These are phyloP conservation scores for Phialemonium atrogriseum DNA, from an alignment of 2,329 filamentous ascomycete species.

Conservation along the genomic window DNA sequence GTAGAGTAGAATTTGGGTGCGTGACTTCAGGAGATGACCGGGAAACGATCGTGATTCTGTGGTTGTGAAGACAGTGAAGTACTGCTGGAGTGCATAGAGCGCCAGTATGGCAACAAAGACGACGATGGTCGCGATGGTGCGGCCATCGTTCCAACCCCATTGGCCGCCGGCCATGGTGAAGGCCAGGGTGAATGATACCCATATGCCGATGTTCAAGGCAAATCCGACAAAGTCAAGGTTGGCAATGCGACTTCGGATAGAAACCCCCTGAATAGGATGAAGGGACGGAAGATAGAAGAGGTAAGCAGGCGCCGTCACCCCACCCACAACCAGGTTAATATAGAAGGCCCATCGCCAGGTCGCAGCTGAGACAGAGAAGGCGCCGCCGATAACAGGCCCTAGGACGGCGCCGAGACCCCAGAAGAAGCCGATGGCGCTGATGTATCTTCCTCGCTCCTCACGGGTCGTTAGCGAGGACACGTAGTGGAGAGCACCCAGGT, in stretches of 20 bases:
- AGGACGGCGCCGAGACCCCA: constrained; percentile 30
- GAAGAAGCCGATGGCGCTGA: constrained; percentile 17
- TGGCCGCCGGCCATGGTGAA: constrained; percentile 38
- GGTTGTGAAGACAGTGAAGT: constrained; percentile 29
- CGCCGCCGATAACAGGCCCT: constrained; percentile 27
- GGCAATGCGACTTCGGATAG: constrained; percentile 1
- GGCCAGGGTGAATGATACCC: constrained; percentile 32
- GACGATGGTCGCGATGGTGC: constrained; percentile 36
- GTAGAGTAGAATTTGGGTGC: constrained; percentile 32
- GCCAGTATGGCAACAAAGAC: constrained; percentile 31
- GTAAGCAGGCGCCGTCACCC: neutral
- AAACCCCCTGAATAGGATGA: neutral
- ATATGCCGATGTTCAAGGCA: constrained; percentile 30
- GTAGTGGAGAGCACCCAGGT: constrained; percentile 19
- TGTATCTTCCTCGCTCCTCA: constrained; percentile 22
- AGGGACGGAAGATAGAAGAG: neutral
- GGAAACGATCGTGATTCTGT: constrained; percentile 33
- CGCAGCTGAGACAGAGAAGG: constrained; percentile 21
- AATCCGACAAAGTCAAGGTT: constrained; percentile 38
- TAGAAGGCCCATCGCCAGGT: constrained; percentile 35
- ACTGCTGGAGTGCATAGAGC: constrained; percentile 34
- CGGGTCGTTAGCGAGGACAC: constrained; percentile 18
- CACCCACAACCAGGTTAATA: constrained; percentile 41
- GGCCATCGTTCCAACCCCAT: constrained; percentile 37
- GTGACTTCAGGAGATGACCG: constrained; percentile 26